Evolutionary conservation across 2,329 filamentous ascomycete genomes (phyloP).

Genomic region (Nemania sp.): DNA sequence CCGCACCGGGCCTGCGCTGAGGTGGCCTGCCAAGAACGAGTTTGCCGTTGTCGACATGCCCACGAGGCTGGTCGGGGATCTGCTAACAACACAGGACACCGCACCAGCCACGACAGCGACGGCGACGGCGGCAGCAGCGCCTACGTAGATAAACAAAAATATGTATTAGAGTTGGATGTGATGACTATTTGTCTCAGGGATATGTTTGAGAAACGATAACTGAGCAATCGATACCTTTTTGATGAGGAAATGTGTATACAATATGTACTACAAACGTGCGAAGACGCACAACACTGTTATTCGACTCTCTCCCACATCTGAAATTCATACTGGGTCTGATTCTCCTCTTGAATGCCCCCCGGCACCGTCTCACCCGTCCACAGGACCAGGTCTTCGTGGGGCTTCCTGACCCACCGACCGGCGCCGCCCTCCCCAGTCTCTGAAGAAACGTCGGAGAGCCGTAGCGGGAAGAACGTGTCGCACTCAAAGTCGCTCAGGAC

Average conservation of each 20-base stretch:
- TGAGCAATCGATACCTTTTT: background rate
- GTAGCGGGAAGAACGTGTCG: constrained; percentile 74
- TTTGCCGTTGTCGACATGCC: constrained; percentile 48
- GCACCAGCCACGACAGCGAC: background rate
- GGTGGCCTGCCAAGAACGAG: constrained; percentile 47
- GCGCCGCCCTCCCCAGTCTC: constrained; percentile 30
- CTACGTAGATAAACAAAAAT: background rate
- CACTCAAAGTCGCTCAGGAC: constrained; percentile 73
- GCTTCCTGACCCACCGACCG: constrained; percentile 57
- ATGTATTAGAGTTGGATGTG: background rate
- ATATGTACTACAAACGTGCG: constrained; percentile 21
- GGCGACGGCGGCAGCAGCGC: too few relatives aligned
- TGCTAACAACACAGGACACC: constrained; percentile 28
- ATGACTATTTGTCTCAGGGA: constrained; percentile 14
- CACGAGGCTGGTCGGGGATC: constrained; percentile 45
- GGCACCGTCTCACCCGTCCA: constrained; percentile 70
- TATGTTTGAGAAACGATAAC: constrained; percentile 3
- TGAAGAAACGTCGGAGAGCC: constrained; percentile 49
- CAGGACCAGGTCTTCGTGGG: constrained; percentile 57
- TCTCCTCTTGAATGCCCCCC: constrained; percentile 64
- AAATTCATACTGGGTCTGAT: constrained; percentile 69
- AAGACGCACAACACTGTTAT: constrained; percentile 22
- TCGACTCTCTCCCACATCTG: constrained; percentile 70
- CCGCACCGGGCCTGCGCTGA: constrained; percentile 47
- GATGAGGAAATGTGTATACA: constrained; percentile 23